phyloP scores from a whole-genome alignment of 768 basidiomycete genomes.

The Amanita phalloides region DNA sequence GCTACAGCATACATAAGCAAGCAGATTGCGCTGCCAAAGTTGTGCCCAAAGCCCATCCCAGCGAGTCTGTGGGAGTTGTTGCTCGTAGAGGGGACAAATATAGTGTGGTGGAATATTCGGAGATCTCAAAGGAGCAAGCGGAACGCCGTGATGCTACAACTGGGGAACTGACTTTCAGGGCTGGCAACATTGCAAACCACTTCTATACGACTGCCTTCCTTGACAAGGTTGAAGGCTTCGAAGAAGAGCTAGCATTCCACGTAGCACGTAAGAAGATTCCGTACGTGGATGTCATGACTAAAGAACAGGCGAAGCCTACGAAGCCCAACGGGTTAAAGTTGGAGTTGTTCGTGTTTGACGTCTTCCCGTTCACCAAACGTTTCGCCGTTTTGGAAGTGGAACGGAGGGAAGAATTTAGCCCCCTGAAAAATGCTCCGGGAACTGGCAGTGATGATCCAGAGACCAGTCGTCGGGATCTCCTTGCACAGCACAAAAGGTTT shows the following conservation, averaged over 20 bases:
- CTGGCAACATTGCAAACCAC: conserved; percentile 97
- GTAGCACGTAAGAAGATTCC: conserved; percentile 98
- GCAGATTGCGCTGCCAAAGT: conserved; percentile 95
- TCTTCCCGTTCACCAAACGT: conserved; percentile 81
- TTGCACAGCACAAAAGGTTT: conserved; percentile 82
- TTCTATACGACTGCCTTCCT: conserved; percentile 91
- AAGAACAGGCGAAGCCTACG: conserved; percentile 62
- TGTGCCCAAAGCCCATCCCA: conserved; percentile 77
- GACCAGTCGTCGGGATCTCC: conserved; percentile 82
- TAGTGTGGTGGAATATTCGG: conserved; percentile 95
- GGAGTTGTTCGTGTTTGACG: conserved; percentile 97
- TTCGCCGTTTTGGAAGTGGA: conserved; percentile 87
- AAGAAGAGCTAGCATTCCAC: conserved; percentile 88
- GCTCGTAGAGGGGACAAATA: conserved; percentile 76
- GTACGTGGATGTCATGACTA: conserved; percentile 60
- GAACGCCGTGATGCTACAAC: conserved; percentile 57
- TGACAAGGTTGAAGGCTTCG: conserved; percentile 67
- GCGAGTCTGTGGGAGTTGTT: conserved; percentile 93
- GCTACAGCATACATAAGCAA: conserved; percentile 82
- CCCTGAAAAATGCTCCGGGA: conserved; percentile 95
- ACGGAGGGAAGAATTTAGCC: conserved; percentile 87
- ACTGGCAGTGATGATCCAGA: conserved; percentile 83
- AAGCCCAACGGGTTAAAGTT: conserved; percentile 99
- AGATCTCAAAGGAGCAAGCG: conserved; percentile 83
- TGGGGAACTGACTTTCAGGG: conserved; percentile 81